These are phyloP conservation scores for Leishmania turanica DNA, from an alignment of 208 protist species.

Conservation along the genomic window DNA sequence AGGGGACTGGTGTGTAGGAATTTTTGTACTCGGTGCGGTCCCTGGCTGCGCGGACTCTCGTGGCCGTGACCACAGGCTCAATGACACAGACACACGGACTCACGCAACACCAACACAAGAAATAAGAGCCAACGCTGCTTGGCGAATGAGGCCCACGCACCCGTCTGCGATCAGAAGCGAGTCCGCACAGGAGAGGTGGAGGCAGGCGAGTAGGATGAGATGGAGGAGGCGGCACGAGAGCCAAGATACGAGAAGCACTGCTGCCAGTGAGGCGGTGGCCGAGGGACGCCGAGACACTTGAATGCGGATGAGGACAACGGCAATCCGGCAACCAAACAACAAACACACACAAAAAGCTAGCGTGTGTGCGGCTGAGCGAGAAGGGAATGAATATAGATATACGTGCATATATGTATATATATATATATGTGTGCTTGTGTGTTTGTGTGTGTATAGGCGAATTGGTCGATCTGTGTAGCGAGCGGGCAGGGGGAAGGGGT, in stretches of 20 bases:
- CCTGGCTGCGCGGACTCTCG: too few relatives aligned
- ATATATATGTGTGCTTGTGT: too few relatives aligned
- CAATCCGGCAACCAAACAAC: neutral
- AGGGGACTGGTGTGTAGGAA: neutral
- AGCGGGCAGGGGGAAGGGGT: neutral
- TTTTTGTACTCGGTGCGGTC: too few relatives aligned
- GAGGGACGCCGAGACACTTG: neutral
- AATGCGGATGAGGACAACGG: neutral
- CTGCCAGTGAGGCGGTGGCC: neutral
- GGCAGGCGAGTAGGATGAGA: neutral
- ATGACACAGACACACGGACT: too few relatives aligned
- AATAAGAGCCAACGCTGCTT: too few relatives aligned
- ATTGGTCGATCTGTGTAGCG: neutral
- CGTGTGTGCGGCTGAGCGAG: too few relatives aligned
- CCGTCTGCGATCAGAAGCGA: neutral
- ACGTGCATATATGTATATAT: too few relatives aligned
- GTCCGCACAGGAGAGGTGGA: neutral
- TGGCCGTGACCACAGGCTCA: too few relatives aligned
- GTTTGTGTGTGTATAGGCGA: neutral
- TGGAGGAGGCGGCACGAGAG: too few relatives aligned
- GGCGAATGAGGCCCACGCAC: neutral
- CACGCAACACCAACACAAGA: too few relatives aligned
- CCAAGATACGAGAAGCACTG: neutral
- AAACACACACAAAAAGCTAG: too few relatives aligned
- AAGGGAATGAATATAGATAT: too few relatives aligned